phyloP scores from a whole-genome alignment of 2,329 filamentous ascomycete species.

The Aphanoascus verrucosus region DNA sequence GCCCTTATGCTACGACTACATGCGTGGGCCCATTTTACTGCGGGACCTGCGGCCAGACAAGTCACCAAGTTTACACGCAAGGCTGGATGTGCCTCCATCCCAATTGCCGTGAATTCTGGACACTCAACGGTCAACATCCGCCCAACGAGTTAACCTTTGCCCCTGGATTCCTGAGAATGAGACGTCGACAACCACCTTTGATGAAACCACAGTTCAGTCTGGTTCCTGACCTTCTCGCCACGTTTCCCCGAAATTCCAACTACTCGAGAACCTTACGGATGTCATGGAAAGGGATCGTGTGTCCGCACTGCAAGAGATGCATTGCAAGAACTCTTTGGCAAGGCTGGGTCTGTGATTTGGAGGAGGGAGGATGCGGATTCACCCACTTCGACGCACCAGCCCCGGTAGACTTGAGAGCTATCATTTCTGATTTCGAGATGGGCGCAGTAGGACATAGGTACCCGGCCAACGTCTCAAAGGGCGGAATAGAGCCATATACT shows the following conservation, averaged over 20 bases:
- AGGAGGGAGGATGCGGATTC: conserved; percentile 43
- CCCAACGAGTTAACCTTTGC: conserved; percentile 40
- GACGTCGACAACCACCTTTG: conserved; percentile 36
- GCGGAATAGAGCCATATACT: conserved; percentile 4
- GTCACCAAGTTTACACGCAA: conserved; percentile 29
- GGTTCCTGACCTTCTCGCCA: conserved; percentile 32
- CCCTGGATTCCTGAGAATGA: conserved; percentile 46
- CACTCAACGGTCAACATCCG: conserved; percentile 27
- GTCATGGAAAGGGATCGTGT: conserved; percentile 56
- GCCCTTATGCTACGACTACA: conserved; percentile 23
- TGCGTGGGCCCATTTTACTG: conserved; percentile 27
- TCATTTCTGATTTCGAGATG: conserved; percentile 26
- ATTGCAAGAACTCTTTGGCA: conserved; percentile 51
- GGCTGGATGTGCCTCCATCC: conserved; percentile 52
- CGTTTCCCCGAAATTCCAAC: conserved; percentile 28
- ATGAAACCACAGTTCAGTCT: conserved; percentile 29
- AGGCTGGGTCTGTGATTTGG: conserved; percentile 47
- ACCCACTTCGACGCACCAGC: conserved; percentile 24
- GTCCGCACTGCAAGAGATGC: conserved; percentile 52
- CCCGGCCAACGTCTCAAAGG: background rate
- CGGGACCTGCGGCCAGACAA: conserved; percentile 29
- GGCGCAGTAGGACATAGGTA: conserved; percentile 18
- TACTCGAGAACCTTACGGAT: conserved; percentile 39
- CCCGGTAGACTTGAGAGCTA: conserved; percentile 24
- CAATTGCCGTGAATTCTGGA: conserved; percentile 48